Evolutionary conservation across 768 basidiomycete species (phyloP), one percentile per base, ranked within the genome.

Genomic region (Tylopilus plumbeoviolaceoides): DNA sequence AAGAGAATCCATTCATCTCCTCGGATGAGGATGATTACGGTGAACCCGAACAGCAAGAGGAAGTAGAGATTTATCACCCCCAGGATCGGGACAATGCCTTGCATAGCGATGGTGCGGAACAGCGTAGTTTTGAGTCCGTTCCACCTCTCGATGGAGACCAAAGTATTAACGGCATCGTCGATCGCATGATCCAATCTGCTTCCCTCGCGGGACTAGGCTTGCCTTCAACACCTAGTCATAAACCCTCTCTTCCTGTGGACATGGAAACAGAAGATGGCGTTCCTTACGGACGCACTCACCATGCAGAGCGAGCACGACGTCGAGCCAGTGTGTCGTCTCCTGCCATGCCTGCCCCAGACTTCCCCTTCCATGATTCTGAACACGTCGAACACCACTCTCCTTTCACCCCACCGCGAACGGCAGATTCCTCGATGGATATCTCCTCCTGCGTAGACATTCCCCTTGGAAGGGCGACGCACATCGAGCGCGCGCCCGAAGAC

Each of bases 131-230:
- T 56, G 81, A 78, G 45, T 75, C 73, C 44, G 68, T 73, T 43
- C 71, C 74, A 31, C 62, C 76, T 23, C 73, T 70, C n/a, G 76
- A 80, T 46, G 55, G 61, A n/a, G 73, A 68, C 54, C 67, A 75
- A 50, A 86, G 83, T 63, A 82, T 88, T 58, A 82, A 81, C 10
- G 82, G 84, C n/a, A 75, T 86, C 27, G 85, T 88, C 18, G 81
- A 88, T 42, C 79, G 85, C 50, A 83, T 88, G 75, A 75, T 88
- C 53, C 76, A 79, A 47, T 50, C 67, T 40, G 21, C 55, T 4
- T 57, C 63, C n/a, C 18, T 57, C 2, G 57, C 56, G 7, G 66
- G 66, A 38, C 50, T 67, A 15, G 66, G 66, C 12, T 36, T 63
- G 14, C 67, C 67, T 14, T 67, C 67, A 7, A 69, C 67, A 6